Evolutionary conservation across 225 moss, liverwort and hornwort species (phyloP).

Genomic region (Neckera pumila): DNA sequence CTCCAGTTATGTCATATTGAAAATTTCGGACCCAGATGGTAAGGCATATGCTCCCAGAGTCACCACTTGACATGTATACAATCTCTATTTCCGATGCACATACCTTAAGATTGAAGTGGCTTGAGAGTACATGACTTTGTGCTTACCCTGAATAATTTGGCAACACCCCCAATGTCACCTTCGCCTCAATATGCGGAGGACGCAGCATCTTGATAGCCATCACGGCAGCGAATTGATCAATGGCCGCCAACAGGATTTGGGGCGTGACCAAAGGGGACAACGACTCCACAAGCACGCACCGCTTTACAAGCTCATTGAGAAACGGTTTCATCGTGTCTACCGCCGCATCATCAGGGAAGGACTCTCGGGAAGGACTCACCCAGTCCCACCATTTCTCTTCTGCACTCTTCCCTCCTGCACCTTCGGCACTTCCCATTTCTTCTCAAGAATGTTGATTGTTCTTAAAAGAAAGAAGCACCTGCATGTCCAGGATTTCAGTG

Average conservation of each 20-base stretch:
- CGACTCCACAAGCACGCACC: conserved; percentile 58
- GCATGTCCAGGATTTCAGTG: not conserved
- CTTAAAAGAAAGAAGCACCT: not conserved
- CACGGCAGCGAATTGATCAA: conserved; percentile 73
- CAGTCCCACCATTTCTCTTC: conserved; percentile 72
- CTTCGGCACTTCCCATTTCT: conserved; percentile 2
- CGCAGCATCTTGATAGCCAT: conserved; percentile 49
- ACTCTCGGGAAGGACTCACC: not conserved
- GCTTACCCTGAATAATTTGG: conserved; percentile 23
- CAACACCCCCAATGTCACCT: not conserved
- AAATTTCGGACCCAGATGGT: not conserved
- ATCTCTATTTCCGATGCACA: not conserved
- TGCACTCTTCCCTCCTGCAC: not conserved
- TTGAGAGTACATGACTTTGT: not conserved
- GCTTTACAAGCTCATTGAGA: conserved; percentile 21
- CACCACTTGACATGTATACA: not conserved
- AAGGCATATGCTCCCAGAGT: not conserved
- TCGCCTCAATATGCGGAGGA: conserved; percentile 10
- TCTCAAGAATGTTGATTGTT: not conserved
- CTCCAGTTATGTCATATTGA: not conserved
- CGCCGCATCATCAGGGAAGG: not conserved
- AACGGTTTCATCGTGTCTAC: not conserved
- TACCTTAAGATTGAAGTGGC: not conserved
- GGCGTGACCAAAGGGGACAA: conserved; percentile 28
- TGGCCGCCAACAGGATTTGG: conserved; percentile 39